Evolutionary conservation across 176 grass and related monocot genomes (phyloP), one percentile per base, ranked within the genome.

Genomic region (Triticum timopheevii): DNA sequence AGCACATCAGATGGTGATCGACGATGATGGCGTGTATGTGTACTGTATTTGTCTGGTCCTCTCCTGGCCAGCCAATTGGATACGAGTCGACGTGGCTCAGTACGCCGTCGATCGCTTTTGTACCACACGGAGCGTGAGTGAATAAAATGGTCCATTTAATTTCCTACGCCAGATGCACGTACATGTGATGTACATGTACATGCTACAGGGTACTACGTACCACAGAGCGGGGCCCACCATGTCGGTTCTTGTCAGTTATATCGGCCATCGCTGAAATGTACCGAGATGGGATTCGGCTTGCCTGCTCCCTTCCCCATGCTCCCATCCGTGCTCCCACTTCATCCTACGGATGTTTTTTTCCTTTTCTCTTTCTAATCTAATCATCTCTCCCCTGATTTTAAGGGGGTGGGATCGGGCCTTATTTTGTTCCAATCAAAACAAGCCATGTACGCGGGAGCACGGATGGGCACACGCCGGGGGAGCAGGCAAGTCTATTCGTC

Each of bases 101-200:
- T 76, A 45, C 58, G 33, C 16, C 15, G 12, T 44, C 7, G 49
- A 5, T 50, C 49, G 49, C 13, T 16, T 15, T 8, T 25, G 27
- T 84, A 69, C 62, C 50, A 5, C 72, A 23, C 42, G 7, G 1
- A 45, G n/a, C 8, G 23, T 44, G 35, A 8, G 15, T 2, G 27
- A 50, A 50, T 17, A 40, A 61, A 61, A 61, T 68, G 80, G 80
- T 67, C 84, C 89, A 58, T 75, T n/a, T n/a, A n/a, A n/a, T n/a
- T 80, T 72, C 54, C 39, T 36, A 52, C 49, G 49, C 13, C 15
- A 17, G 49, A 52, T 52, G 49, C 13, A 52, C 49, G 15, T 17
- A 52, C 49, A 52, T 52, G 49, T 52, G 15, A 50, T 83, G 56
- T 65, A 79, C 42, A 16, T 31, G 66, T 62, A 76, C 45, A 8